These are phyloP conservation scores for Micractinium sp. DNA, from an alignment of 139 green algal genomes.

Conservation along the genomic window DNA sequence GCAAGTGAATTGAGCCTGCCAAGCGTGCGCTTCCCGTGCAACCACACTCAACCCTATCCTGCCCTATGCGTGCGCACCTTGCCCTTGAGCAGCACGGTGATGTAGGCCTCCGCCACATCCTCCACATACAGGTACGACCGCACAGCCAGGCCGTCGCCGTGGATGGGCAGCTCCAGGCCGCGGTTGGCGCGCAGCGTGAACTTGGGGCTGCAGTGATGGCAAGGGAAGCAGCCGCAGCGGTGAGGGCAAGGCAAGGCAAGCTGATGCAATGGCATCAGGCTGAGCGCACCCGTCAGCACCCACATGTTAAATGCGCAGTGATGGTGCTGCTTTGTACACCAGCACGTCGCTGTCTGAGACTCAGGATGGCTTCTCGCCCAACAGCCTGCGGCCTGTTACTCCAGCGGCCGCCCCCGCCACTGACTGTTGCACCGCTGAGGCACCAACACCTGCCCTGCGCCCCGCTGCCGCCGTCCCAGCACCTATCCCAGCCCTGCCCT, in stretches of 20 bases:
- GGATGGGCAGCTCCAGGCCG: conserved; percentile 76
- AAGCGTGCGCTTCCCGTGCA: neutral
- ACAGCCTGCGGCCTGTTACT: neutral
- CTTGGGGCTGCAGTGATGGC: conserved; percentile 62
- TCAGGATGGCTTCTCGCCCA: neutral
- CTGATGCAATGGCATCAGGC: too few species aligned
- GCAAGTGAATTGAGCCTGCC: neutral
- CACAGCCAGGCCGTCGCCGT: conserved; percentile 59
- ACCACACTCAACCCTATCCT: neutral
- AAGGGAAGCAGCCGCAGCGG: neutral
- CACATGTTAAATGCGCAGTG: neutral
- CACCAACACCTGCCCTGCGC: neutral
- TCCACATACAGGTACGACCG: conserved; percentile 92
- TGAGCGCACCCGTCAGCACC: too few species aligned
- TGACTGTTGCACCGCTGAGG: neutral
- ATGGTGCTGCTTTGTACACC: too few species aligned
- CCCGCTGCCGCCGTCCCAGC: neutral
- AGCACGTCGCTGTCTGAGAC: too few species aligned
- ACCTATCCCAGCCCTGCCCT: neutral
- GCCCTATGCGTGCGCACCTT: neutral
- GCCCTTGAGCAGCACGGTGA: conserved; percentile 86
- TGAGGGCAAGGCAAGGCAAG: too few species aligned
- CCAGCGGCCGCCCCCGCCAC: too few species aligned
- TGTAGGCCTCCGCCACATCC: conserved; percentile 94
- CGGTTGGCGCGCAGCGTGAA: conserved; percentile 79